A percentile compares a stretch with the other conserved stretches of the same genome.
Conservation (phyloP, 768 basidiomycete species). For the Termitomyces sp. region DNA sequence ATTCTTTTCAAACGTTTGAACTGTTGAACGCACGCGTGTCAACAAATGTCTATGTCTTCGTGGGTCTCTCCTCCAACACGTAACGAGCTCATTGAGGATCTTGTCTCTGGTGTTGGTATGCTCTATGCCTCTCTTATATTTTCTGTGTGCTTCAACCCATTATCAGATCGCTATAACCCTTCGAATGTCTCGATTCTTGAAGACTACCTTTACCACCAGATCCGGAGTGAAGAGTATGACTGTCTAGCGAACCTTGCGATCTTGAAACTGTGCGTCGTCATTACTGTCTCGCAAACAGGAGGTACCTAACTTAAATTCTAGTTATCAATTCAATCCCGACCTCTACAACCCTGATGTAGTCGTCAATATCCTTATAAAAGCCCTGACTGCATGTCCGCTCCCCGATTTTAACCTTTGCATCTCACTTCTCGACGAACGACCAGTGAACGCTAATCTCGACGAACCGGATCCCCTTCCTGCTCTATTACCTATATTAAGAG, state of each 20-base stretch:
- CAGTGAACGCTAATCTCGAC: conserved; percentile 52
- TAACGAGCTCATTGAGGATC: conserved; percentile 84
- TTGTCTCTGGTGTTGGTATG: conserved; percentile 89
- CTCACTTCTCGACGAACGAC: conserved; percentile 82
- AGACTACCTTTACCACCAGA: conserved; percentile 95
- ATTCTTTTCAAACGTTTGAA: conserved; percentile 10
- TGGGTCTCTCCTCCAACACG: conserved; percentile 79
- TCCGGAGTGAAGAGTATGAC: conserved; percentile 88
- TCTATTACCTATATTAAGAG: conserved; percentile 65
- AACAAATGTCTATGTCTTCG: conserved; percentile 58
- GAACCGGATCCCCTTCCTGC: conserved; percentile 79
- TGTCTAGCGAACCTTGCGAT: conserved; percentile 94
- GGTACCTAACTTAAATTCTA: conserved; percentile 26
- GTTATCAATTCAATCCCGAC: conserved; percentile 95
- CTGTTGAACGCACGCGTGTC: background rate
- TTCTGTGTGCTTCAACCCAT: conserved; percentile 6
- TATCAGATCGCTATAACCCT: conserved; percentile 92
- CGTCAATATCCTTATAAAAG: conserved; percentile 91
- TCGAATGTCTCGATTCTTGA: conserved; percentile 90
- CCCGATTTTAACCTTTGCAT: conserved; percentile 96
- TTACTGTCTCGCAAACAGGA: background rate
- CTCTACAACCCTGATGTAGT: conserved; percentile 92
- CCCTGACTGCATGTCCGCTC: conserved; percentile 77
- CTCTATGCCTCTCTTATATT: background rate
- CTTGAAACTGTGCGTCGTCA: conserved; percentile 72